Percentiles rank a stretch among this genome's conserved stretches.
phyloP scores from a whole-genome alignment of 495 filamentous ascomycete species.

The Penicillium tannophilum region DNA sequence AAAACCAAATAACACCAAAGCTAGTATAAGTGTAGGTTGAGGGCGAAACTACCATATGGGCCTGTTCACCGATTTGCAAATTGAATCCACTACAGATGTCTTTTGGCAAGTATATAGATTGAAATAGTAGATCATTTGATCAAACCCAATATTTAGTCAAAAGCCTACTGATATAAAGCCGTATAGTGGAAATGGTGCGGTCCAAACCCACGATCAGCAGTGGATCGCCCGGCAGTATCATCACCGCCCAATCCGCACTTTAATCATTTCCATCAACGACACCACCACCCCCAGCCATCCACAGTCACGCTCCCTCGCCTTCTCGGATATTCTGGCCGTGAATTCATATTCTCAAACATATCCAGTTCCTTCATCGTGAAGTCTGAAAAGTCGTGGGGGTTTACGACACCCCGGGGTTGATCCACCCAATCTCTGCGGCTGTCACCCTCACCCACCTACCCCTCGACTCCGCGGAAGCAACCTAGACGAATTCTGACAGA shows the following conservation, averaged over 20 bases:
- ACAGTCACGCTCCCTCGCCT: background rate
- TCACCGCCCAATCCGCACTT: slow-evolving; percentile 12
- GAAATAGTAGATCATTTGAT: too few species aligned
- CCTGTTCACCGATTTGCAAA: background rate
- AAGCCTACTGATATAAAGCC: background rate
- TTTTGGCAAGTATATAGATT: background rate
- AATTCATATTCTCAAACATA: background rate
- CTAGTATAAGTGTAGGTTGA: background rate
- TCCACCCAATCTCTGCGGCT: slow-evolving; percentile 38
- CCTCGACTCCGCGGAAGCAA: slow-evolving; percentile 11
- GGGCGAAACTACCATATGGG: too few species aligned
- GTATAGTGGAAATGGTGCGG: background rate
- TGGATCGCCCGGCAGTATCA: slow-evolving; percentile 7
- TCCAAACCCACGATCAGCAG: background rate
- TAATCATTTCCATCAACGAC: slow-evolving; percentile 5
- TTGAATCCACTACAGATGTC: background rate
- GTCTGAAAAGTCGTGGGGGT: slow-evolving; percentile 5
- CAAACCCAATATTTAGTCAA: background rate
- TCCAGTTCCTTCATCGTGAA: background rate
- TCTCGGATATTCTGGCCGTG: background rate
- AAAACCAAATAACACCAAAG: background rate
- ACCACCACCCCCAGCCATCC: slow-evolving; percentile 2
- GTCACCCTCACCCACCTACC: slow-evolving; percentile 13
- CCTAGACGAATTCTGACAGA: slow-evolving; percentile 6
- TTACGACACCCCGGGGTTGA: slow-evolving; percentile 24